Conservation (phyloP, 2,329 filamentous ascomycete genomes). For the Epichloe brachyelytri region DNA sequence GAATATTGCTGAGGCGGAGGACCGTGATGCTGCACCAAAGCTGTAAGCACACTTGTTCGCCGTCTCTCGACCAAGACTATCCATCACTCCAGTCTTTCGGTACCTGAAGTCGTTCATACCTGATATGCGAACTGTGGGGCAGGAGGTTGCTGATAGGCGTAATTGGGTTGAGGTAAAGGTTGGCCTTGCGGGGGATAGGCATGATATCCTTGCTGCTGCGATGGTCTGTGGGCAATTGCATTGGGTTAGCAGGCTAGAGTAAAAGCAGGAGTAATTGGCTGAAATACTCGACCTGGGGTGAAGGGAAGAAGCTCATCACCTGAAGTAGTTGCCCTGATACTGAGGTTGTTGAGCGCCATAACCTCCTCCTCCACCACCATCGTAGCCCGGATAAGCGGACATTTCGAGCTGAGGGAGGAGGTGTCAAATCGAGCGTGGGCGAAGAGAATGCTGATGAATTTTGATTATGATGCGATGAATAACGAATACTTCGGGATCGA, state of each 20-base stretch:
- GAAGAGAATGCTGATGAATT: background rate
- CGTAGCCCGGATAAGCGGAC: constrained; percentile 51
- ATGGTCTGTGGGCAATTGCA: constrained; percentile 1
- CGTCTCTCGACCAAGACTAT: background rate
- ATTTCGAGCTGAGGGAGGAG: constrained; percentile 24
- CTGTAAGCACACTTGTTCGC: background rate
- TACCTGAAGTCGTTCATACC: constrained; percentile 14
- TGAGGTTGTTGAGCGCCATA: constrained; percentile 27
- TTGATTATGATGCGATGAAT: background rate
- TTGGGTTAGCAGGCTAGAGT: background rate
- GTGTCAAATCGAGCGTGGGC: background rate
- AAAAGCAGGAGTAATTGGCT: background rate
- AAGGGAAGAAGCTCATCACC: constrained; percentile 4
- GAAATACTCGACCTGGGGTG: too few relatives aligned
- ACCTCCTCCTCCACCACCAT: constrained; percentile 26
- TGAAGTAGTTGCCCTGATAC: constrained; percentile 20
- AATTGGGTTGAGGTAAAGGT: constrained; percentile 36
- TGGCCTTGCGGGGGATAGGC: constrained; percentile 34
- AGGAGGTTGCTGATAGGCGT: constrained; percentile 29
- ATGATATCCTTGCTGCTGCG: constrained; percentile 9
- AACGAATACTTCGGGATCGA: background rate
- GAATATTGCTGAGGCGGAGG: constrained; percentile 22
- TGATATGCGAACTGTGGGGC: constrained; percentile 29
- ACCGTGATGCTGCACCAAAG: constrained; percentile 11
- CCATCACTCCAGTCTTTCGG: constrained; percentile 15